Evolutionary conservation across 495 filamentous ascomycete species (phyloP), one percentile per base, ranked within the genome.

Genomic region (Xylaria intraflava): DNA sequence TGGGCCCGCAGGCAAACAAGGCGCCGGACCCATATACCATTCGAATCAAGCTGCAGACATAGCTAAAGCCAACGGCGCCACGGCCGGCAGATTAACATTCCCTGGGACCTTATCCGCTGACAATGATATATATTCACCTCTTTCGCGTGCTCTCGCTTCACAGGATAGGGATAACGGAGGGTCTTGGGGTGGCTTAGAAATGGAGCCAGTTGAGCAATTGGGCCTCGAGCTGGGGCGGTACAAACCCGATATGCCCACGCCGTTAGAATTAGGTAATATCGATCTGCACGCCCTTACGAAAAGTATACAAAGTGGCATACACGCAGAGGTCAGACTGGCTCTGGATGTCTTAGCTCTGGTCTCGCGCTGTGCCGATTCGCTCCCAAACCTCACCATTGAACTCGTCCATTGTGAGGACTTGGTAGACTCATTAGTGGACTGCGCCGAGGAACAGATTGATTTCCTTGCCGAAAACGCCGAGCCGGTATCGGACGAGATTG

Each of bases 261-360:
- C 87, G n/a, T 69, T 74, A 3, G 92, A 98, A 58, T 73, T 96
- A 26, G 93, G 93, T 10, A 73, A 87, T 14, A 84, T 98, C 49
- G 91, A 98, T 61, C 84, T 96, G 24, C 87, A 89, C 58, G 89
- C 92, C n/a, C 76, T 98, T 36, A 95, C 83, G 1, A 88, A 89
- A 78, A 88, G 89, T 61, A 74, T 98, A n/a, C 89, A 94, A 56
- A 95, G 87, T 53, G 93, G 92, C 2, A 88, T 98, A 46, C 81
- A 89, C 60, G 83, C 83, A 11, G 93, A 98, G 66, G 82, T 96
- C 23, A 84, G 90, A 9, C 70, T 95, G 58, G 92, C 93, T 11
- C 71, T 98, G 45, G 93, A 96, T 68, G 87, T 85, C 1, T 77
- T 98, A 7, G 83, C 81, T 9, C 83, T 83, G 14, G 66, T 95